Percentiles rank a stretch among this genome's conserved stretches.
Evolutionary conservation across 768 basidiomycete genomes (phyloP).

Genomic region (Psilocybe azurescens): DNA sequence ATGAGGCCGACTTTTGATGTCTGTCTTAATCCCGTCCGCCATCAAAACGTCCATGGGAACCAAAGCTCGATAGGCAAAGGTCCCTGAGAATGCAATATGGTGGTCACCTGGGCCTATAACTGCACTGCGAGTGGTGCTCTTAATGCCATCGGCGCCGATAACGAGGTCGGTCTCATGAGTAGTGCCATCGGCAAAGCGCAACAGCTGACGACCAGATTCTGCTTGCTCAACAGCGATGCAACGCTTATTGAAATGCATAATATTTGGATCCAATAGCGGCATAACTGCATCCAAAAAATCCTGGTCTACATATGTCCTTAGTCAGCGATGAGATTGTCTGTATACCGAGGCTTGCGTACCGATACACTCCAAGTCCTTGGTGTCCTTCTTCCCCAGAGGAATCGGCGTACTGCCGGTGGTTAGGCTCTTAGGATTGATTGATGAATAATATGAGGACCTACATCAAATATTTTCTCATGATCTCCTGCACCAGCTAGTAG

Average conservation of each 20-base stretch:
- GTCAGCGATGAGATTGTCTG: background rate
- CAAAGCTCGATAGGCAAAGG: slow-evolving; percentile 54
- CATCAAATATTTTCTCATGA: slow-evolving; percentile 51
- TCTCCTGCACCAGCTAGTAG: slow-evolving; percentile 47
- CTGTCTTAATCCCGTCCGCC: slow-evolving; percentile 46
- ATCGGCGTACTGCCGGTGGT: slow-evolving; percentile 11
- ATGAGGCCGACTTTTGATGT: slow-evolving; percentile 38
- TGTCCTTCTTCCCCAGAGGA: slow-evolving; percentile 31
- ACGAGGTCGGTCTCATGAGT: slow-evolving; percentile 46
- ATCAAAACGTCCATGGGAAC: slow-evolving; percentile 44
- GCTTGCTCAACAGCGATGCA: slow-evolving; percentile 40
- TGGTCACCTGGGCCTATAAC: slow-evolving; percentile 53
- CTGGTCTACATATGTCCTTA: slow-evolving; percentile 40
- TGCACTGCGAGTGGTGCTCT: slow-evolving; percentile 52
- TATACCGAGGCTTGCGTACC: slow-evolving; percentile 28
- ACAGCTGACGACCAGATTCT: slow-evolving; percentile 31
- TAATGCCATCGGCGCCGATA: slow-evolving; percentile 55
- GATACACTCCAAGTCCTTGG: slow-evolving; percentile 49
- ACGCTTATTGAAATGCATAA: slow-evolving; percentile 56
- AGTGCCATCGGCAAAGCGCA: slow-evolving; percentile 57
- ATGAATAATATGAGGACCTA: slow-evolving; percentile 25
- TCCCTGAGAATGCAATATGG: slow-evolving; percentile 47
- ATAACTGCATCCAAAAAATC: slow-evolving; percentile 54
- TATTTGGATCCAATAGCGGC: slow-evolving; percentile 43
- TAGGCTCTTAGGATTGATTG: background rate